Evolutionary conservation across 179 eudicot species (phyloP), one percentile per base, ranked within the genome.

Genomic region (Actinidia arguta): DNA sequence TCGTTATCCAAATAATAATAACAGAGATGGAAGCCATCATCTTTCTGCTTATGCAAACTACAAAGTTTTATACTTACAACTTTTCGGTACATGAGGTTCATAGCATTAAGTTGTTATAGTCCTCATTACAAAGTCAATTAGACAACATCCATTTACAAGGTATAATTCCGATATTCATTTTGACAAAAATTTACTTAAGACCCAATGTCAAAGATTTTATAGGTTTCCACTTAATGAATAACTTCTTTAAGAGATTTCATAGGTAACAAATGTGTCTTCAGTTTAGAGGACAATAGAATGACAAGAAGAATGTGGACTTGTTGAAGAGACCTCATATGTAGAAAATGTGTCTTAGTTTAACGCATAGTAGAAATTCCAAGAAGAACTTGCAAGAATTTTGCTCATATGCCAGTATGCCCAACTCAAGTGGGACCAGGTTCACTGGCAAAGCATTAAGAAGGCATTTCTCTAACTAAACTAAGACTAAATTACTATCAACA

Each of bases 391-490:
- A 6, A 39, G 73, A 42, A 68, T 68, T 68, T 68, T 64, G 70
- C 7, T 36, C 22, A 9, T 36, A 42, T 75, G 44, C 61, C 69
- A 59, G 54, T 44, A 20, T 56, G 54, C 16, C 44, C 5, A 66
- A 20, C 78, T 75, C 66, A 56, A 2, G 5, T 16, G 27, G 80
- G 64, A 76, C 55, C 52, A 59, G 59, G 10, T 18, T 58, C 12
- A 56, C 5, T 4, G 6, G 20, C 18, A 61, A 39, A 71, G n/a
- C 24, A 63, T 44, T 70, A 58, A 64, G 14, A 8, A 46, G 55
- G 51, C 46, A 77, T 22, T 44, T 77, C 20, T 42, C 79, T 77
- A 77, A 48, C 72, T 48, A 78, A 61, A 36, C 56, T 46, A 22
- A n/a, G 16, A 62, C n/a, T 59, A 9, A 48, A 48, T 42, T 22